Evolutionary conservation across 2,329 filamentous ascomycete species (phyloP).

Genomic region (Paraconiothyrium sp.): DNA sequence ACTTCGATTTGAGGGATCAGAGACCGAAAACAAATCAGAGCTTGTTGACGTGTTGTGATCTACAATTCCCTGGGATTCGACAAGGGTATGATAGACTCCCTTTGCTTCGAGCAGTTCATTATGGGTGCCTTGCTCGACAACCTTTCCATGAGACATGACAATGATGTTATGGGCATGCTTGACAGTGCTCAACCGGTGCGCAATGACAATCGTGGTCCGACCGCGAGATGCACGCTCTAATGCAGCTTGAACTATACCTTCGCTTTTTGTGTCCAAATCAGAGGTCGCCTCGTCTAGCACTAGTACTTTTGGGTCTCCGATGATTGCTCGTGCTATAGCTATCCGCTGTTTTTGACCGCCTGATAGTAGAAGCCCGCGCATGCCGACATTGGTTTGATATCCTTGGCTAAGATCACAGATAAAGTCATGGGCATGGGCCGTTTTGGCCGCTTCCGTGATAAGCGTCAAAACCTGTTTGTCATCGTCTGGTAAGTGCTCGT

Average conservation of each 20-base stretch:
- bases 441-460: conserved; percentile 7
- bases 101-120: conserved; percentile 1
- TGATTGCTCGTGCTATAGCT: conserved; percentile 85
- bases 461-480: conserved; percentile 75
- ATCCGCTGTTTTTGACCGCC: conserved; percentile 95
- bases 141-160: neutral
- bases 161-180: conserved; percentile 74
- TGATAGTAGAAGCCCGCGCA: conserved; percentile 86
- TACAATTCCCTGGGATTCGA: conserved; percentile 1
- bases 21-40: neutral
- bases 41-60: neutral
- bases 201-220: conserved; percentile 90
- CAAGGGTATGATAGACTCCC: conserved; percentile 2
- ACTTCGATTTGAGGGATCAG: neutral
- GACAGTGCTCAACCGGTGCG: conserved; percentile 90
- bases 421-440: conserved; percentile 90
- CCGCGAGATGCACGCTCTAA: conserved; percentile 83
- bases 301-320: conserved; percentile 86
- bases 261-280: conserved; percentile 88
- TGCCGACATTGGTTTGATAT: conserved; percentile 89
- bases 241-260: conserved; percentile 64
- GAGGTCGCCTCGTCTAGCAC: conserved; percentile 92
- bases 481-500: conserved; percentile 72
- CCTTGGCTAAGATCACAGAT: conserved; percentile 79
- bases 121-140: conserved; percentile 14